Conservation (phyloP, 1,139 yeast species). For the Wickerhamiella infanticola region DNA sequence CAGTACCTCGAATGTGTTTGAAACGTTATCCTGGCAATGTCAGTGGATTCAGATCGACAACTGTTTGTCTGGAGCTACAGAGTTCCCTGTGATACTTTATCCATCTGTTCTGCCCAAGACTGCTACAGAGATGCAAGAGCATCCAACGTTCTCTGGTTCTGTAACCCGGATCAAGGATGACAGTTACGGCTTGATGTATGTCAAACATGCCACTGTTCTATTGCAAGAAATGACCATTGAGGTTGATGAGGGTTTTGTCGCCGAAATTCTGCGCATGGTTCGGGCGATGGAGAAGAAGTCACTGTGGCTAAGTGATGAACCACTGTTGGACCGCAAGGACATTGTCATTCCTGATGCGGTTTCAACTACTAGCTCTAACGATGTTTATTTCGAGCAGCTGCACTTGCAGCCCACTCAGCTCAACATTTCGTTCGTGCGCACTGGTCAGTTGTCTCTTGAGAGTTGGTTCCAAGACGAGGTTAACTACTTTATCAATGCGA, state of each 20-base stretch:
- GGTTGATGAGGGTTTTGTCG: conserved; percentile 83
- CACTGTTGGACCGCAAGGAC: conserved; percentile 42
- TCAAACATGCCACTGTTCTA: conserved; percentile 79
- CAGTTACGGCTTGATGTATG: conserved; percentile 74
- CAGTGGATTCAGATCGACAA: conserved; percentile 95
- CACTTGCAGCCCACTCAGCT: conserved; percentile 85
- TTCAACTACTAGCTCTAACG: conserved; percentile 37
- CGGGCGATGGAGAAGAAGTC: conserved; percentile 49
- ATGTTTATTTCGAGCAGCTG: conserved; percentile 79
- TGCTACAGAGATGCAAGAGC: conserved; percentile 67
- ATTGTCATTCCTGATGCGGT: conserved; percentile 56
- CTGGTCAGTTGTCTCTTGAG: conserved; percentile 38
- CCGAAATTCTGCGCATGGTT: conserved; percentile 68
- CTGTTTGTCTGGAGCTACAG: conserved; percentile 69
- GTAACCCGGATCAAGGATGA: conserved; percentile 75
- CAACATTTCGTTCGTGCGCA: conserved; percentile 81
- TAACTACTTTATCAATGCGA: conserved; percentile 54
- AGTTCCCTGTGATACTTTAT: conserved; percentile 72
- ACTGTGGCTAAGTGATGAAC: conserved; percentile 21
- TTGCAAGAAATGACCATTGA: conserved; percentile 87
- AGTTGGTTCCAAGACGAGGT: conserved; percentile 10
- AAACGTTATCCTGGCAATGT: conserved; percentile 60
- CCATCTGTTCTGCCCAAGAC: conserved; percentile 86
- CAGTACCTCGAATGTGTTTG: conserved; percentile 73
- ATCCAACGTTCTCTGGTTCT: conserved; percentile 82